Evolutionary conservation across 139 green algal genomes (phyloP).

Genomic region (Chlamydomonas incerta): DNA sequence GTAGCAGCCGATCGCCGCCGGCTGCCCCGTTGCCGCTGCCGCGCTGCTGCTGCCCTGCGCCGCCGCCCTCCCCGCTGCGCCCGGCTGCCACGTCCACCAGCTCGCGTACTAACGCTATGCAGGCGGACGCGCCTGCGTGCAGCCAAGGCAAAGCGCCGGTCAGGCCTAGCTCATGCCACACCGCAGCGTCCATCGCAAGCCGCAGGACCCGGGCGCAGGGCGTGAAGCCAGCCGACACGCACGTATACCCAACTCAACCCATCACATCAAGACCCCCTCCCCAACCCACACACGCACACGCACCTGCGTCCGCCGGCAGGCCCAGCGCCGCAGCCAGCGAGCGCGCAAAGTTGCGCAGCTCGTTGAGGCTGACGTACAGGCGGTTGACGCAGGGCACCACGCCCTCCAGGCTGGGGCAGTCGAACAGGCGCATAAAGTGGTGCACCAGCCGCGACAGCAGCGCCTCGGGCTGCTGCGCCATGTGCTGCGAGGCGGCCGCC

Average conservation of each 20-base stretch:
- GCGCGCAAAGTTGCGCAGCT: constrained; percentile 64
- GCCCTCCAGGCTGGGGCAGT: constrained; percentile 58
- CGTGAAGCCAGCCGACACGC: neutral
- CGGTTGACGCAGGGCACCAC: constrained; percentile 63
- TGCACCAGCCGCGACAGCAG: constrained; percentile 61
- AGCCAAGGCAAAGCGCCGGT: neutral
- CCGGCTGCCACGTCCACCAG: neutral
- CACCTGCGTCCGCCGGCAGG: constrained; percentile 40
- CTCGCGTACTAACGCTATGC: constrained; percentile 5
- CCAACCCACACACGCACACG: no score
- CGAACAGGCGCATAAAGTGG: constrained; percentile 72
- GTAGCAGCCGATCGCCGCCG: neutral
- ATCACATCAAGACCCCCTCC: neutral
- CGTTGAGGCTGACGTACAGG: constrained; percentile 54
- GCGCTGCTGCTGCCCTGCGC: neutral
- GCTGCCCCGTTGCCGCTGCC: no score
- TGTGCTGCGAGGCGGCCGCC: constrained; percentile 43
- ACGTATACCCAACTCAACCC: no score
- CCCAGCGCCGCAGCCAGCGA: constrained; percentile 56
- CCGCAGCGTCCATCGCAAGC: no score
- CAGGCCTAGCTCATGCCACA: no score
- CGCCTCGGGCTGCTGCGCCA: constrained; percentile 46
- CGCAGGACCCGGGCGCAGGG: neutral
- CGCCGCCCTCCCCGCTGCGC: neutral
- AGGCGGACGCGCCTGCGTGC: constrained; percentile 17